phyloP scores from a whole-genome alignment of 495 filamentous ascomycete genomes.

The Aspergillus bridgeri region DNA sequence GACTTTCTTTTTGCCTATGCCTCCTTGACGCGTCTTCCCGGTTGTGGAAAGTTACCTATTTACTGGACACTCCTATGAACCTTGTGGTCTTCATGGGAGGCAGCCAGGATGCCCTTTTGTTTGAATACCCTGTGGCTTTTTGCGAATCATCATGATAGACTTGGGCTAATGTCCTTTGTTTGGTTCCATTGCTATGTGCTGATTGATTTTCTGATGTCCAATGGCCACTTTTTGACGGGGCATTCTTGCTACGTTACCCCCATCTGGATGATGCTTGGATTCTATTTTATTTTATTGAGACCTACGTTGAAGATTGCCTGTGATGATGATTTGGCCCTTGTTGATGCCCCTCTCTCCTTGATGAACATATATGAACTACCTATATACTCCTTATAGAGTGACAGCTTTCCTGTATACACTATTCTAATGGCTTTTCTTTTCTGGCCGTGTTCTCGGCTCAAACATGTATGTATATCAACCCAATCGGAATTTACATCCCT shows the following conservation, averaged over 20 bases:
- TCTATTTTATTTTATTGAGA: conserved; percentile 3
- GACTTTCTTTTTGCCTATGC: background rate
- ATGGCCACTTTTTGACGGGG: conserved; percentile 1
- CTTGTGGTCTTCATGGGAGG: background rate
- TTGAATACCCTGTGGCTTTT: conserved; percentile 11
- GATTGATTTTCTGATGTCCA: conserved; percentile 2
- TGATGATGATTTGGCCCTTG: conserved; percentile 4
- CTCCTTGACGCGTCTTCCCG: background rate
- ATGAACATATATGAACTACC: conserved; percentile 21
- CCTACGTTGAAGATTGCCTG: conserved; percentile 4
- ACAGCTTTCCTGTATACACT: conserved; percentile 11
- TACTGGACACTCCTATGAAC: background rate
- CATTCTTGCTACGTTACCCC: conserved; percentile 4
- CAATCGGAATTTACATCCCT: conserved; percentile 1
- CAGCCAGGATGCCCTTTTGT: conserved; percentile 2
- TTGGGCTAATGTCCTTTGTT: background rate
- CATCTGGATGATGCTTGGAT: conserved; percentile 5
- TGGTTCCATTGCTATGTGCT: conserved; percentile 2
- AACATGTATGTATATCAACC: conserved; percentile 5
- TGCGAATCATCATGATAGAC: background rate
- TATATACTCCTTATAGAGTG: conserved; percentile 18
- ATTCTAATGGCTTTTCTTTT: conserved; percentile 8
- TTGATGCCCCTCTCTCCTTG: conserved; percentile 8
- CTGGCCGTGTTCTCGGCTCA: background rate
- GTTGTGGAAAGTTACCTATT: background rate